Evolutionary conservation across 495 filamentous ascomycete genomes (phyloP), one percentile per base, ranked within the genome.

Genomic region (Halenospora varia): DNA sequence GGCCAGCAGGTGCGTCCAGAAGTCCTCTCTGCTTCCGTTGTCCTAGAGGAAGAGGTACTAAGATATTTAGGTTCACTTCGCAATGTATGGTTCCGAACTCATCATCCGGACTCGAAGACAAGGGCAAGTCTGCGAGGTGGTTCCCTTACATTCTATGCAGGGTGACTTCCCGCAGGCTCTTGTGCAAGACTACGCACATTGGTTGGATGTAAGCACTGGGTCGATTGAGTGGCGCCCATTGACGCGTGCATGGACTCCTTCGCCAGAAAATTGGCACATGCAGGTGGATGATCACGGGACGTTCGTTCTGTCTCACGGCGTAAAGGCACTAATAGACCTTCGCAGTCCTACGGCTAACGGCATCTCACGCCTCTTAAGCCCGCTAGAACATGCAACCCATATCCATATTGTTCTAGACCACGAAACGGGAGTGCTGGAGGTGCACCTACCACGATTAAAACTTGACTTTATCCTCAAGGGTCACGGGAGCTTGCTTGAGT

Each of bases 401-500:
- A 54, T 62, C 25, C 59, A 65, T 41, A 18, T 62, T 3, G 19
- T 57, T 6, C 20, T 53, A 13, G 17, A 62, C 23, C 1, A 22
- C 10, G 17, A 20, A 10, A 17, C 19, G 25, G 35, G 22, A 2
- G 9, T 18, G 15, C 18, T 82, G 0, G 61, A 73, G 0, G 68
- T 82, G 2, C 67, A 78, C 0, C 25, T 85, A 0, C 81, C 82
- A 3, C 65, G 73, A 41, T 62, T 83, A 1, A 70, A 73, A 29
- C 68, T 86, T 3, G 66, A 69, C 0, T 87, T 86, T 55, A 66
- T 55, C 44, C 60, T 83, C n/a, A 61, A 63, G 11, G 3, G 24
- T 40, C 65, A 69, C 4, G 29, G 50, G 4, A 60, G 64, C 2
- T 19, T 54, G 0, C 63, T 86, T n/a, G 56, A 70, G 42, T 85